A percentile compares a stretch with the other conserved stretches of the same genome.
Evolutionary conservation across 192 early-diverging fungal genomes (phyloP).

Genomic region (Spinellus fusiger): DNA sequence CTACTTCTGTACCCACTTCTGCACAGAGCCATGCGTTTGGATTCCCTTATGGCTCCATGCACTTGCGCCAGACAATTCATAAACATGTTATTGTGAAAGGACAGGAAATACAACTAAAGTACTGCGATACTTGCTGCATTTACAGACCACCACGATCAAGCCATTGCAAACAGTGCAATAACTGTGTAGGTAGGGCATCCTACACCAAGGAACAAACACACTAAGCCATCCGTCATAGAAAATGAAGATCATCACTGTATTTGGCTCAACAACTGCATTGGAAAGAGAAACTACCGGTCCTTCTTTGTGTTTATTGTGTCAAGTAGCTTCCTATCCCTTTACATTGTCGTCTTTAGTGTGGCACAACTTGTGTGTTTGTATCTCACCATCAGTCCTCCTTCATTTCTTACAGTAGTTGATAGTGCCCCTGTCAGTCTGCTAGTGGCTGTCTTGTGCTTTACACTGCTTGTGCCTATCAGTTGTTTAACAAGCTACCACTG

Average conservation of each 20-base stretch:
- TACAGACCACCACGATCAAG: constrained; percentile 84
- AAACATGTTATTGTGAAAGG: constrained; percentile 60
- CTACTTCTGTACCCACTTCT: no score
- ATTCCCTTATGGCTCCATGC: constrained; percentile 29
- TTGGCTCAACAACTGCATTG: constrained; percentile 93
- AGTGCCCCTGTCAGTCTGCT: constrained; percentile 36
- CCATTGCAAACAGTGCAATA: constrained; percentile 86
- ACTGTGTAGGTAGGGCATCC: constrained; percentile 67
- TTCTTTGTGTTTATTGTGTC: constrained; percentile 76
- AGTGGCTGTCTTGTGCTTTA: constrained; percentile 57
- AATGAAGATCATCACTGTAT: constrained; percentile 89
- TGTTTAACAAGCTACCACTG: constrained; percentile 71
- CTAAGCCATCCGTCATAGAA: constrained; percentile 34
- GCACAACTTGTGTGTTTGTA: constrained; percentile 41
- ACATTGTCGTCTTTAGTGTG: constrained; percentile 56
- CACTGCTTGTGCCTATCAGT: constrained; percentile 57
- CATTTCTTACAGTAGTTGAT: neutral
- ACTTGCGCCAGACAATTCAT: constrained; percentile 33
- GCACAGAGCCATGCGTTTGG: neutral
- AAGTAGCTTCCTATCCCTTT: constrained; percentile 53
- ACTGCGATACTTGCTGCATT: constrained; percentile 84
- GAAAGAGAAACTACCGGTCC: constrained; percentile 71
- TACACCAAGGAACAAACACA: neutral
- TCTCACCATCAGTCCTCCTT: neutral
- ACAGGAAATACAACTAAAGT: constrained; percentile 66